These are phyloP conservation scores for Backusella luteola DNA, from an alignment of 192 early-diverging fungal species.

Conservation along the genomic window DNA sequence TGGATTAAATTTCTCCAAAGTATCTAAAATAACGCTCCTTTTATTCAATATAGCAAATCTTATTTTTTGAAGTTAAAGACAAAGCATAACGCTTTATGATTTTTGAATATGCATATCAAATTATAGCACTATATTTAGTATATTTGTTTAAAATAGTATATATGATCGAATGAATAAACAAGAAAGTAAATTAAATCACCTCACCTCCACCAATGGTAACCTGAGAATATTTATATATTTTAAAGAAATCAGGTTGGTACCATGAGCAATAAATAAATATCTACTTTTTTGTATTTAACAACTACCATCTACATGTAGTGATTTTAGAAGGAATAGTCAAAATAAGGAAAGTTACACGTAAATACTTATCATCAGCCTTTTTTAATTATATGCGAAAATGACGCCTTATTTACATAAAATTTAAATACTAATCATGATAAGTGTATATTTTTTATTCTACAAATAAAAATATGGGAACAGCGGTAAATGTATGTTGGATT, in stretches of 20 bases:
- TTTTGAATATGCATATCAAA: too few species aligned
- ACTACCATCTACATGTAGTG: background rate
- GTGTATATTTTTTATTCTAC: too few species aligned
- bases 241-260: background rate
- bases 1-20: too few species aligned
- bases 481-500: too few species aligned
- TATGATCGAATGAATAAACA: background rate
- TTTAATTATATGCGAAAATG: too few species aligned
- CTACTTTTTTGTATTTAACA: too few species aligned
- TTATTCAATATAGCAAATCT: too few species aligned
- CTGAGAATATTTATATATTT: background rate
- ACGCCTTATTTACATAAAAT: too few species aligned
- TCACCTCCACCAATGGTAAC: background rate
- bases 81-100: too few species aligned
- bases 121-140: background rate
- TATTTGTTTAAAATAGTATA: background rate
- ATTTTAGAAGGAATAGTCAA: background rate
- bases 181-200: background rate
- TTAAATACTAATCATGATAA: background rate
- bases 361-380: background rate
- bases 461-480: too few species aligned
- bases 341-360: background rate
- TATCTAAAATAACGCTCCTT: too few species aligned
- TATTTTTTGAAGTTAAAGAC: too few species aligned
- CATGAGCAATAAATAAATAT: background rate